Evolutionary conservation across 2,329 filamentous ascomycete species (phyloP).

Genomic region (Ophiostoma triangulosporum): DNA sequence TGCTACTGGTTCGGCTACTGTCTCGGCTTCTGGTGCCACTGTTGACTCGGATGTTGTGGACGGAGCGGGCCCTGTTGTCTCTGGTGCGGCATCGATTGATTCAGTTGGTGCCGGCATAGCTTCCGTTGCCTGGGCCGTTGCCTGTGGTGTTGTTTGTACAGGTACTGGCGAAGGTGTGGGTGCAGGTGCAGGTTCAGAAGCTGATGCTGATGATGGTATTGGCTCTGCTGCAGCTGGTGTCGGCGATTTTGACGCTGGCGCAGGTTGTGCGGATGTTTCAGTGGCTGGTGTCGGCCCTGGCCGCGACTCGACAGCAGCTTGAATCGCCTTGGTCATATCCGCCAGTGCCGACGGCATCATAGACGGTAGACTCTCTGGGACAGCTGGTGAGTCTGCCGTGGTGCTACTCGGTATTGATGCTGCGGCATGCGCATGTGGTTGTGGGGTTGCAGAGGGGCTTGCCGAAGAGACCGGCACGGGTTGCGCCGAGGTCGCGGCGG

Average conservation of each 20-base stretch:
- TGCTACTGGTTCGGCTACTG: background rate
- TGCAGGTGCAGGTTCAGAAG: background rate
- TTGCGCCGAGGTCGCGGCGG: background rate
- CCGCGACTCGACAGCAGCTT: background rate
- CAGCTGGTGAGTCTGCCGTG: background rate
- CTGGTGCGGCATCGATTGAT: too few species aligned
- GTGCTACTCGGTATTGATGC: background rate
- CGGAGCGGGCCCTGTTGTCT: too few species aligned
- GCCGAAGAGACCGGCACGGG: background rate
- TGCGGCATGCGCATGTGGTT: background rate
- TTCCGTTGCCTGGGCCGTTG: background rate
- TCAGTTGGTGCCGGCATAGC: background rate
- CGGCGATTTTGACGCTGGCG: background rate
- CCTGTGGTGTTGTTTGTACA: background rate
- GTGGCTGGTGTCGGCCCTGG: background rate
- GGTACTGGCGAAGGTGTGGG: background rate
- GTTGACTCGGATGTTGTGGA: background rate
- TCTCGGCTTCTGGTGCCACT: background rate
- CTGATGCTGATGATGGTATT: too few species aligned
- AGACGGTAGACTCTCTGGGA: background rate
- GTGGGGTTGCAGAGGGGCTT: background rate
- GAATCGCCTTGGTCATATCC: background rate
- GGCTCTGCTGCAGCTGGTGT: background rate
- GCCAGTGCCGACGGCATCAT: background rate
- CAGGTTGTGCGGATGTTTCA: background rate